Conservation (phyloP, 2,329 filamentous ascomycete genomes). For the Pyrenochaeta sp. region DNA sequence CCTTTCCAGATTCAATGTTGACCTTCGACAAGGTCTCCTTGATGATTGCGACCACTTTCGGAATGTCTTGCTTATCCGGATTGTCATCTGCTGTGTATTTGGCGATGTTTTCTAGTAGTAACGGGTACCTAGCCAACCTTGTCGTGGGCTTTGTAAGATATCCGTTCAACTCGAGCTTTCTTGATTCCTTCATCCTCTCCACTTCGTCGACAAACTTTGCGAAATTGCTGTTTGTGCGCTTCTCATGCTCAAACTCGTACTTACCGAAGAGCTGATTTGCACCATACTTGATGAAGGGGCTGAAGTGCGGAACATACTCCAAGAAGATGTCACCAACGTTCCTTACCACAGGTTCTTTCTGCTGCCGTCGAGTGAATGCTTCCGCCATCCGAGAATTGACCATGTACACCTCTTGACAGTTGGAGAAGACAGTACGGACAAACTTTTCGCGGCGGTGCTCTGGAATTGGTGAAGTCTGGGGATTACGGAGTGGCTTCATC, state of each 20-base stretch:
- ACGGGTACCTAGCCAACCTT: constrained; percentile 88
- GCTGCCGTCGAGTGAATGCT: constrained; percentile 87
- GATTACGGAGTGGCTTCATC: constrained; percentile 86
- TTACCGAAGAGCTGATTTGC: constrained; percentile 96
- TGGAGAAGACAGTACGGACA: constrained; percentile 93
- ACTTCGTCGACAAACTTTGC: constrained; percentile 95
- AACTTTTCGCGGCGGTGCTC: constrained; percentile 87
- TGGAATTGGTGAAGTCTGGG: constrained; percentile 80
- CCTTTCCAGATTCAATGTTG: constrained; percentile 94
- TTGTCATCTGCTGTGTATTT: constrained; percentile 92
- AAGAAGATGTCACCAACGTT: constrained; percentile 95
- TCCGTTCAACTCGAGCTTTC: constrained; percentile 95
- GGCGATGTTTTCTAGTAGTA: constrained; percentile 87
- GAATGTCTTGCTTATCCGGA: constrained; percentile 90
- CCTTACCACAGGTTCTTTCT: constrained; percentile 86
- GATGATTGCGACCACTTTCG: constrained; percentile 86
- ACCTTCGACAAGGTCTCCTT: constrained; percentile 86
- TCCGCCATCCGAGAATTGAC: constrained; percentile 91
- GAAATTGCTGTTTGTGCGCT: constrained; percentile 84
- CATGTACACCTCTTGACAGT: constrained; percentile 91
- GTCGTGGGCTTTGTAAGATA: constrained; percentile 98
- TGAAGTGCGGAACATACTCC: constrained; percentile 89
- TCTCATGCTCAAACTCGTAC: constrained; percentile 97
- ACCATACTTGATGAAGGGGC: constrained; percentile 95
- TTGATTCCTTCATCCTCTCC: constrained; percentile 92